Evolutionary conservation across 2,329 filamentous ascomycete species (phyloP).

Genomic region (Madurella mycetomatis): DNA sequence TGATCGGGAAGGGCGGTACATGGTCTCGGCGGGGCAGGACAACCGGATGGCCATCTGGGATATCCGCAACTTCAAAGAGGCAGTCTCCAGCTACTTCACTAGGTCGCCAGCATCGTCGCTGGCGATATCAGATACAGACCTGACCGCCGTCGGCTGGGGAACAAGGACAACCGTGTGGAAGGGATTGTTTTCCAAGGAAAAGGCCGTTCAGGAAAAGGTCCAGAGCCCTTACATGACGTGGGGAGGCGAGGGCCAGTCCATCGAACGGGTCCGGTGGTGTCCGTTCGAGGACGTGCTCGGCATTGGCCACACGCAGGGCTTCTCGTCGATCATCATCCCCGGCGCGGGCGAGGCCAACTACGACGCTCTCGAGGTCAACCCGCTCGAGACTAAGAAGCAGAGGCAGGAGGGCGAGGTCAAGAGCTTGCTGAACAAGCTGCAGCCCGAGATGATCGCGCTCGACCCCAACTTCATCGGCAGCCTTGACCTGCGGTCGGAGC

Average conservation of each 20-base stretch:
- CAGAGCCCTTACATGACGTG: slow-evolving; percentile 89
- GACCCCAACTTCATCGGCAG: slow-evolving; percentile 89
- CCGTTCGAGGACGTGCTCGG: slow-evolving; percentile 93
- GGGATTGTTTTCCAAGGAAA: slow-evolving; percentile 74
- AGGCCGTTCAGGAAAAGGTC: slow-evolving; percentile 69
- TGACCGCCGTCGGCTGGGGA: slow-evolving; percentile 88
- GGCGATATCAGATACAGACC: slow-evolving; percentile 79
- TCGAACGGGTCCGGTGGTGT: slow-evolving; percentile 85
- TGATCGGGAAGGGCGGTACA: slow-evolving; percentile 87
- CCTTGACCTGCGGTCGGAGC: slow-evolving; percentile 74
- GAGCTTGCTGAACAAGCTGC: slow-evolving; percentile 84
- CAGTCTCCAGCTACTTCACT: slow-evolving; percentile 80
- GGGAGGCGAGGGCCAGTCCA: slow-evolving; percentile 76
- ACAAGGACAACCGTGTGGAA: slow-evolving; percentile 89
- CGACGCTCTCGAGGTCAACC: slow-evolving; percentile 88
- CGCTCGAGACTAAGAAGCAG: slow-evolving; percentile 90
- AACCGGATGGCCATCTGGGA: slow-evolving; percentile 94
- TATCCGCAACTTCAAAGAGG: slow-evolving; percentile 83
- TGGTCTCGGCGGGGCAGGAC: slow-evolving; percentile 91
- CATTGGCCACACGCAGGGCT: slow-evolving; percentile 77
- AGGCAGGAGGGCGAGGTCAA: slow-evolving; percentile 90
- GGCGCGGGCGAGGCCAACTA: slow-evolving; percentile 97
- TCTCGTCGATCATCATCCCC: slow-evolving; percentile 84
- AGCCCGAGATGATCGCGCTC: slow-evolving; percentile 94
- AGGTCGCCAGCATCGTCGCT: slow-evolving; percentile 77